Evolutionary conservation across 495 filamentous ascomycete species (phyloP), one percentile per base, ranked within the genome.

Genomic region (Penicillium subrubescens): DNA sequence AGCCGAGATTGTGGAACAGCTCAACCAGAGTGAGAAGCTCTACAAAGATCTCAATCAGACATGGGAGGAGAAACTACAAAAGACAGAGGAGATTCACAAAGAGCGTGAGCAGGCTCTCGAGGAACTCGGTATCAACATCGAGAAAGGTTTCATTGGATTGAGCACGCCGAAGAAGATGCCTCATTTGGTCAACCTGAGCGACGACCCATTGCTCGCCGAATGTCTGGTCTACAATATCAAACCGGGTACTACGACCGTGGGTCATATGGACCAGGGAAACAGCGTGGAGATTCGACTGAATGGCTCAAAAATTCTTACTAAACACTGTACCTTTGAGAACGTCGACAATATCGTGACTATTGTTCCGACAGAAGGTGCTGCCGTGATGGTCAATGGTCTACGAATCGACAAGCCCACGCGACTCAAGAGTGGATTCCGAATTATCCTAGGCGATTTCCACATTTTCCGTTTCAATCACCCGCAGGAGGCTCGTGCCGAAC

Each of bases 401-500:
- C 88, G 93, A 21, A 89, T 97, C 31, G 84, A 92, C 37, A 91
- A 92, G 68, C 88, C 92, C 11, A 93, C 88, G 61, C 85, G 92
- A 57, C 81, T 99, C 44, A 88, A 92, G 67, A 97, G 93, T 77
- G 95, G 95, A 35, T 95, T 91, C 75, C 90, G 95, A 31, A 91
- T 99, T 48, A 99, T 99, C 53, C 80, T 99, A 11, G 95, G 96
- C 17, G 95, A 99, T 75, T 99, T 99, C 71, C 95, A 99, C 73
- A 99, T 99, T 60, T 99, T 98, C 77, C 86, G 95, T 61, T 99
- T 99, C 81, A 99, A 99, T 67, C 92, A 99, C 73, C 95, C 95
- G 1, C 89, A 96, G 81, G 95, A 99, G 78, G 95, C 96, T 39
- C 87, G 92, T 15, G 93, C 93, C 8, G 95, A 99, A 76, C 82